Conservation (phyloP, 2,329 filamentous ascomycete species). For the Ophiocordyceps camponoti-leonardi region DNA sequence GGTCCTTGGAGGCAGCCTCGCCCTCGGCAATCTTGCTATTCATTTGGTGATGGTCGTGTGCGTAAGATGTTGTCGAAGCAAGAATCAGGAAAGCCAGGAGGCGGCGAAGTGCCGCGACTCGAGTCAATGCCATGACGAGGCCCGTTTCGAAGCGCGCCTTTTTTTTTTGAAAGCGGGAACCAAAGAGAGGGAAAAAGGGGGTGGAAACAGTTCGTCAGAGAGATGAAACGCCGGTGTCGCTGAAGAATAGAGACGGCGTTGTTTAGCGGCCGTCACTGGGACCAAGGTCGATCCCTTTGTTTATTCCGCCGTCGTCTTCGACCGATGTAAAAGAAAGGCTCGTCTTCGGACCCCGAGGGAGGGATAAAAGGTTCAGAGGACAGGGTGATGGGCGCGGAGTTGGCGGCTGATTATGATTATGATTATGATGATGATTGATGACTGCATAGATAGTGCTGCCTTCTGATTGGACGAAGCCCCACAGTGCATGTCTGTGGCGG, state of each 20-base stretch:
- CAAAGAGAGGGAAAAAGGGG: too few species aligned
- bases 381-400: too few species aligned
- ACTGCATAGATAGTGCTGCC: too few species aligned
- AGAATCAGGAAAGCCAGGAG: constrained; percentile 10
- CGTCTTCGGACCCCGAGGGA: too few species aligned
- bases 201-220: neutral
- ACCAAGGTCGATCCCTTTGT: neutral
- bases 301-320: neutral
- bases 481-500: too few species aligned
- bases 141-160: neutral
- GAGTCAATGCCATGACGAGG: constrained; percentile 6
- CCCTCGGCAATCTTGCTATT: constrained; percentile 48
- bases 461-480: too few species aligned
- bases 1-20: constrained; percentile 50
- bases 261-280: neutral
- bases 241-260: neutral
- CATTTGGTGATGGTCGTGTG: constrained; percentile 30
- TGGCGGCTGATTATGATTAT: too few species aligned
- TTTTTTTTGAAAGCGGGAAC: neutral
- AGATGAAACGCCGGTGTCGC: neutral
- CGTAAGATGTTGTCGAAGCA: constrained; percentile 7
- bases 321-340: too few species aligned
- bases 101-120: constrained; percentile 1
- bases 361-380: too few species aligned
- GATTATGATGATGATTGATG: too few species aligned